Conservation (phyloP, 257 asterid genomes). For the Primulina huaijiensis region DNA sequence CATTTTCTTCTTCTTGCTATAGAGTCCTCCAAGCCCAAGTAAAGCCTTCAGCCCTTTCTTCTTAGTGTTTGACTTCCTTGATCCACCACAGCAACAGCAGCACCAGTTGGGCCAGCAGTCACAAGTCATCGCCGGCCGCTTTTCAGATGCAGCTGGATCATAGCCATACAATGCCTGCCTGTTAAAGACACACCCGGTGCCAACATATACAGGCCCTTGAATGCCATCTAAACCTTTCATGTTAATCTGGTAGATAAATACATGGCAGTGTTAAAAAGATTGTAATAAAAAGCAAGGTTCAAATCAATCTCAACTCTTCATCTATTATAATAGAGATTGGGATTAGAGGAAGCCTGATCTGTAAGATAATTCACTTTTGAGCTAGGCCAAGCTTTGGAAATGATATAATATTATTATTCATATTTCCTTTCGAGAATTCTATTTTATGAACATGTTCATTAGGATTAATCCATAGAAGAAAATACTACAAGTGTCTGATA, state of each 20-base stretch:
- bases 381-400: neutral
- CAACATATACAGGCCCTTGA: slow-evolving; percentile 88
- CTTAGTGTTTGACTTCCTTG: slow-evolving; percentile 64
- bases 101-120: slow-evolving; percentile 89
- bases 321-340: neutral
- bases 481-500: no score
- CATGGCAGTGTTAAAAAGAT: neutral
- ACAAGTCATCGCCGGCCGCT: slow-evolving; percentile 79
- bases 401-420: neutral
- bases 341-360: no score
- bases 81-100: slow-evolving; percentile 69
- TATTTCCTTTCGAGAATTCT: neutral
- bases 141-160: slow-evolving; percentile 71
- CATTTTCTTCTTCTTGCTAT: slow-evolving; percentile 64
- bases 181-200: slow-evolving; percentile 76
- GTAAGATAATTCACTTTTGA: neutral
- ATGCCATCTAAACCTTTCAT: slow-evolving; percentile 86
- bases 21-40: slow-evolving; percentile 49
- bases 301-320: neutral
- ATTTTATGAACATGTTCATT: neutral
- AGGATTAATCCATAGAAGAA: neutral
- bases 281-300: neutral
- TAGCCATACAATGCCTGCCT: slow-evolving; percentile 78
- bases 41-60: slow-evolving; percentile 62
- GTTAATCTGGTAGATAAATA: slow-evolving; percentile 48